Percentiles rank a stretch among this genome's conserved stretches.
Conservation (phyloP, 1,284 basidiomycete species). For the Irpex rosettiformis region DNA sequence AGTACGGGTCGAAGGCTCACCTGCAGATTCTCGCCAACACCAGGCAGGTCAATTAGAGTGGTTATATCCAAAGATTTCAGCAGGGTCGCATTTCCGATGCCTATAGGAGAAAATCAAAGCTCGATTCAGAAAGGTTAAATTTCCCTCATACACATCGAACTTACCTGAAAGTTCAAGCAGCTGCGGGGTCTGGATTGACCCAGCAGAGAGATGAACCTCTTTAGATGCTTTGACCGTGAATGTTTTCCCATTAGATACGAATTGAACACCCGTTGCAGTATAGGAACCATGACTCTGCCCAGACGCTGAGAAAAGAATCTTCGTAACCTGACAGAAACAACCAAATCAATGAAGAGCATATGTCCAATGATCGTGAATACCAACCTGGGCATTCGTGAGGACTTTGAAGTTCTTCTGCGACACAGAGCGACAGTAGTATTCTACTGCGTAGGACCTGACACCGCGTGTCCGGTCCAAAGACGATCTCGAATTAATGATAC, state of each 20-base stretch:
- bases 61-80: slow-evolving; percentile 17
- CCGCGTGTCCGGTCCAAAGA: slow-evolving; percentile 22
- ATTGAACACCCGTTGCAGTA: slow-evolving; percentile 15
- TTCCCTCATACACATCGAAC: not conserved
- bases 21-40: slow-evolving; percentile 19
- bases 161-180: slow-evolving; percentile 25
- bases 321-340: not conserved
- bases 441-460: slow-evolving; percentile 23
- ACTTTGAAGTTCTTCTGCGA: slow-evolving; percentile 11
- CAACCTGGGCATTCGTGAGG: slow-evolving; percentile 15
- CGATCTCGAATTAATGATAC: slow-evolving; percentile 19
- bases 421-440: slow-evolving; percentile 18
- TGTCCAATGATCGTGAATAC: not conserved
- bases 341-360: not conserved
- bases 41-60: slow-evolving; percentile 20
- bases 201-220: slow-evolving; percentile 19
- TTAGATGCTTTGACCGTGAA: slow-evolving; percentile 8
- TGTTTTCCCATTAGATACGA: not conserved
- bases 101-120: slow-evolving; percentile 4
- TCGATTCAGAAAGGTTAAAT: too few species aligned
- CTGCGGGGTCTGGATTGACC: slow-evolving; percentile 23
- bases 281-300: not conserved
- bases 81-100: slow-evolving; percentile 19
- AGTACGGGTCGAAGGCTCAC: too few species aligned
- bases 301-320: not conserved